phyloP scores from a whole-genome alignment of 208 protist genomes.

The Plasmodiophora brassicae region DNA sequence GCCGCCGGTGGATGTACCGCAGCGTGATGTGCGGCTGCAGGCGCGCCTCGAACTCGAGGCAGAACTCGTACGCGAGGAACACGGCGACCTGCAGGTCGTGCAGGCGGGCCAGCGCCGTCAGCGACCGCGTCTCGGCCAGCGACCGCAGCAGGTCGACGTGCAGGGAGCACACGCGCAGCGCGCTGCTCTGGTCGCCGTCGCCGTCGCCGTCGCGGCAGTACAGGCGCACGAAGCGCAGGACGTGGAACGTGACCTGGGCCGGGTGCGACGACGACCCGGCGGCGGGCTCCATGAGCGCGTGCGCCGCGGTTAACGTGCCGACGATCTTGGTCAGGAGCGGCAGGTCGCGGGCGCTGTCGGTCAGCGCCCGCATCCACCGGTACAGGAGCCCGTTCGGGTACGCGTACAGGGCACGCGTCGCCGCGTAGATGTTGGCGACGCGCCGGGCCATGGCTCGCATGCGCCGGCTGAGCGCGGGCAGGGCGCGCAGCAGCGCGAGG shows the following conservation, averaged over 20 bases:
- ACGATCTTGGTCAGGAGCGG: no score
- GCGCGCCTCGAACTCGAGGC: not conserved
- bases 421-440: not conserved
- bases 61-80: not conserved
- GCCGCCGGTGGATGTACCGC: not conserved
- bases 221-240: no score
- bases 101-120: not conserved
- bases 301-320: no score
- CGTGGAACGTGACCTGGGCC: no score
- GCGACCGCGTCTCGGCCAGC: not conserved
- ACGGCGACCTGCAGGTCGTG: not conserved
- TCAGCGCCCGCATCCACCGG: not conserved
- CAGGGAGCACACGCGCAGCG: not conserved
- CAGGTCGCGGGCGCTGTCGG: not conserved
- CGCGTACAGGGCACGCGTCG: not conserved
- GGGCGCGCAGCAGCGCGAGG: not conserved
- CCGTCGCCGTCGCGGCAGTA: no score
- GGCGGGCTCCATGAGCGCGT: no score
- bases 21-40: not conserved
- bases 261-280: no score
- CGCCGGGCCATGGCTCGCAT: not conserved
- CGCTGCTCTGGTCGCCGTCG: no score
- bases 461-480: not conserved
- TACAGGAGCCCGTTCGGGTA: not conserved
- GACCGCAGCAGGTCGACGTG: not conserved